A percentile compares a stretch with the other conserved stretches of the same genome.
These are phyloP conservation scores for Achlya hypogyna DNA, from an alignment of 352 stramenopile species.

Conservation along the genomic window DNA sequence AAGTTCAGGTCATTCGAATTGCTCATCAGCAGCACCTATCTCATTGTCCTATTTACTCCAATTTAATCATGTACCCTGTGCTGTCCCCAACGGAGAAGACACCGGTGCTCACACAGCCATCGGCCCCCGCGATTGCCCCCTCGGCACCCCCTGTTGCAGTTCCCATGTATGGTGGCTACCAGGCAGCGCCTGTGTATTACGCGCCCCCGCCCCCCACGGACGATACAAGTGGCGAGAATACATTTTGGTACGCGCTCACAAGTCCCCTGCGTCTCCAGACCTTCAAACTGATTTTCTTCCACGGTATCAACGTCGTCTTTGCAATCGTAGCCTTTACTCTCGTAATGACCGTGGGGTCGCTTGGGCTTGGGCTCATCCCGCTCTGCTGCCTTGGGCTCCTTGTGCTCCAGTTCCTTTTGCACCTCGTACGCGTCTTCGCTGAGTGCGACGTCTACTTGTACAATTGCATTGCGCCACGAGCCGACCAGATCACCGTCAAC, in stretches of 20 bases:
- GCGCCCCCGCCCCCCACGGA: not conserved
- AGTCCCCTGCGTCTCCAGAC: slow-evolving; percentile 10
- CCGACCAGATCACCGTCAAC: slow-evolving; percentile 25
- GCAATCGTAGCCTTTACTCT: slow-evolving; percentile 41
- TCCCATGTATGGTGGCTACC: slow-evolving; percentile 3
- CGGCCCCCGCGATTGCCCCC: not conserved
- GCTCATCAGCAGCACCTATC: too few relatives aligned
- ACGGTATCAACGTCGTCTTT: slow-evolving; percentile 51
- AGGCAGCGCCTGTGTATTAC: not conserved
- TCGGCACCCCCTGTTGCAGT: not conserved
- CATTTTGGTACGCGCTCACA: slow-evolving; percentile 15
- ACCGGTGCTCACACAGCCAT: not conserved
- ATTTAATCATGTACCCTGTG: slow-evolving; percentile 3
- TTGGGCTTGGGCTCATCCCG: slow-evolving; percentile 43
- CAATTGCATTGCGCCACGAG: slow-evolving; percentile 45
- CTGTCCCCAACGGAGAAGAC: not conserved
- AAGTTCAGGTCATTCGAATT: too few relatives aligned
- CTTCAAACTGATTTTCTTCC: slow-evolving; percentile 29
- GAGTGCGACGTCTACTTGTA: slow-evolving; percentile 48
- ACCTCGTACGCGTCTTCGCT: slow-evolving; percentile 38
- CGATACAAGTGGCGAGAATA: not conserved
- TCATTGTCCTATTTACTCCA: too few relatives aligned
- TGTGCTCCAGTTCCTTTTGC: slow-evolving; percentile 53
- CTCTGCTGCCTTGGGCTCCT: slow-evolving; percentile 57
- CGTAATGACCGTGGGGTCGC: slow-evolving; percentile 35